Conservation (phyloP, 768 basidiomycete genomes). For the Auricularia cornea region DNA sequence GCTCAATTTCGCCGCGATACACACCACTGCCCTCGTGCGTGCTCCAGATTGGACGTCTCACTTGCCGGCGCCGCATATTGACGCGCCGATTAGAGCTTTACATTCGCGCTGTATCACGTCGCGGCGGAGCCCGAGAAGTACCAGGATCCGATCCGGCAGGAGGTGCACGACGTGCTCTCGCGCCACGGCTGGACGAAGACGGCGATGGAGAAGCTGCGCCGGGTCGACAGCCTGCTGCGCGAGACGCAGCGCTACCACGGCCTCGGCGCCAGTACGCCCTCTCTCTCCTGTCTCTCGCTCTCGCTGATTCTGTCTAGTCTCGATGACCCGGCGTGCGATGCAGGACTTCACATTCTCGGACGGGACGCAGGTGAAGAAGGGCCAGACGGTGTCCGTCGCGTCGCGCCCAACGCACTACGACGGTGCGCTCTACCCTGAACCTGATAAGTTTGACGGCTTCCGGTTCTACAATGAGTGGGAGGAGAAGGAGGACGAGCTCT, state of each 20-base stretch:
- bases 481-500: slow-evolving; percentile 19
- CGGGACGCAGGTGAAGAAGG: slow-evolving; percentile 3
- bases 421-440: no score
- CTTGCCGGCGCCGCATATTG: no score
- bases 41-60: no score
- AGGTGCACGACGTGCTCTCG: not conserved
- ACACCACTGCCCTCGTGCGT: not conserved
- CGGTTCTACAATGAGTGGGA: slow-evolving; percentile 10
- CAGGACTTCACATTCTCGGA: slow-evolving; percentile 7
- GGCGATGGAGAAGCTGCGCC: slow-evolving; percentile 5
- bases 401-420: no score
- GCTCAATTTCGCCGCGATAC: slow-evolving; percentile 1
- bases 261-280: slow-evolving; percentile 1
- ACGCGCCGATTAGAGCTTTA: slow-evolving; percentile 3
- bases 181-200: slow-evolving; percentile 2
- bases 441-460: no score
- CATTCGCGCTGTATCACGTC: not conserved
- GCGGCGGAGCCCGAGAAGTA: slow-evolving; percentile 1
- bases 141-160: not conserved
- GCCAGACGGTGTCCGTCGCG: not conserved
- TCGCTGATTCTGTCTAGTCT: not conserved
- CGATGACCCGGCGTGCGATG: slow-evolving; percentile 3
- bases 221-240: slow-evolving; percentile 7
- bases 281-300: not conserved
- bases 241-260: slow-evolving; percentile 6